Conservation (phyloP, 805 yeast genomes). For the Zygotorulaspora danielsina region DNA sequence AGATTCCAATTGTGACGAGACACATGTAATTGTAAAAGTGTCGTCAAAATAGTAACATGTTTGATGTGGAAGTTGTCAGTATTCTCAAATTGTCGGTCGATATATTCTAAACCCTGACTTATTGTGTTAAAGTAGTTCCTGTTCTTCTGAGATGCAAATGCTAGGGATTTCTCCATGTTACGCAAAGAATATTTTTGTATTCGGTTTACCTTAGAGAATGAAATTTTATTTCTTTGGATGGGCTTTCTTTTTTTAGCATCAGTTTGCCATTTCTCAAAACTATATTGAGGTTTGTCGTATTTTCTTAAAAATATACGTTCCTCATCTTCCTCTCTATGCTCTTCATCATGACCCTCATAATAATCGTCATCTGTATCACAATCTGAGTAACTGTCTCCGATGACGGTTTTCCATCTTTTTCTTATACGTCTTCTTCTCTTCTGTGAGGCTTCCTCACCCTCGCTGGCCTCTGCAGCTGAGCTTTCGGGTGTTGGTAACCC, state of each 20-base stretch:
- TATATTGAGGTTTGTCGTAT: slow-evolving; percentile 32
- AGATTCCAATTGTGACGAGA: slow-evolving; percentile 48
- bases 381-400: slow-evolving; percentile 20
- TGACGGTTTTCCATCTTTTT: slow-evolving; percentile 22
- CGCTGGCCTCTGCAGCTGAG: slow-evolving; percentile 25
- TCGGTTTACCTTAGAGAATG: slow-evolving; percentile 20
- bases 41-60: slow-evolving; percentile 34
- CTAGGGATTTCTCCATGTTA: slow-evolving; percentile 14
- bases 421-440: slow-evolving; percentile 18
- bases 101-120: slow-evolving; percentile 23
- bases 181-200: slow-evolving; percentile 17
- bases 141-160: slow-evolving; percentile 16
- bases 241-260: slow-evolving; percentile 17
- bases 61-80: slow-evolving; percentile 17
- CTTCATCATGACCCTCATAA: background rate
- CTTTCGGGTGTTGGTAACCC: slow-evolving; percentile 27
- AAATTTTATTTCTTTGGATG: slow-evolving; percentile 19
- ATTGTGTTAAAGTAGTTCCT: slow-evolving; percentile 16
- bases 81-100: slow-evolving; percentile 8
- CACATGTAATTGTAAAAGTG: slow-evolving; percentile 48
- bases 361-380: slow-evolving; percentile 12
- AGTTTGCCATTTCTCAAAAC: slow-evolving; percentile 31
- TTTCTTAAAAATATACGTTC: slow-evolving; percentile 26
- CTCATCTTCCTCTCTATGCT: slow-evolving; percentile 12
- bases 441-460: slow-evolving; percentile 16